Base-by-base conservation (phyloP, 208 protist genomes). In the Trypanosoma avium region DNA sequence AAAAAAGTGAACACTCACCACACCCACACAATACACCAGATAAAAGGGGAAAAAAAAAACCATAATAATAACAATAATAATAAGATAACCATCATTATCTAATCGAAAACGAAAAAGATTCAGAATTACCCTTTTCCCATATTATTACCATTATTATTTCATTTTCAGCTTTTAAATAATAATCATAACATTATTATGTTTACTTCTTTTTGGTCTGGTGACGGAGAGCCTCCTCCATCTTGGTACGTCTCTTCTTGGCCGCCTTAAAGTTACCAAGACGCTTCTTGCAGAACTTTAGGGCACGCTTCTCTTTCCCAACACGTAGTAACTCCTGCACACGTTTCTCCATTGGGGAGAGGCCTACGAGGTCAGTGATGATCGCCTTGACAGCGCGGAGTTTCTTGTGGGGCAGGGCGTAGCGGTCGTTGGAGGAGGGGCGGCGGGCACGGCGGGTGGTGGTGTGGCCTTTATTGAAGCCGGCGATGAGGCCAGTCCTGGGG, bases 261-360 rank as follows among this genome's bases (percentile, higher is more conserved):
- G 82, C 85, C 43, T 65, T 86, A 70, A 94, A 86, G 79, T 89
- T 77, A 32, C 93, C 93, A 40, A 97, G 84, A 61, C 93, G 87
- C 84, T 95, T 95, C 82, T 98, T 98, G 84, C 87, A 92, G 69
- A 93, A 93, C 79, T 97, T 97, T 35, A 98, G 81, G 45, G 95
- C 95, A 63, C 93, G 89, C 88, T 98, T 98, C 73, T 98, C 95
- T 86, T 95, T 95, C 27, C 92, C 92, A 19, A 98, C 90, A 61
- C 93, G 95, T 61, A 98, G 83, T 62, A 98, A 75, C 87, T 98
- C 95, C 79, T 90, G 86, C 46, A 95, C 85, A 49, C 95, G 92
- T 77, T 81, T 90, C 73, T 98, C 95, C 58, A 97, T 81, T 15
- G 95, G 95, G n/a, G 88, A 84, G n/a, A 88, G 78, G 65, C 95